Conservation (phyloP, 2,329 filamentous ascomycete species). For the Westerdykella sp. region DNA sequence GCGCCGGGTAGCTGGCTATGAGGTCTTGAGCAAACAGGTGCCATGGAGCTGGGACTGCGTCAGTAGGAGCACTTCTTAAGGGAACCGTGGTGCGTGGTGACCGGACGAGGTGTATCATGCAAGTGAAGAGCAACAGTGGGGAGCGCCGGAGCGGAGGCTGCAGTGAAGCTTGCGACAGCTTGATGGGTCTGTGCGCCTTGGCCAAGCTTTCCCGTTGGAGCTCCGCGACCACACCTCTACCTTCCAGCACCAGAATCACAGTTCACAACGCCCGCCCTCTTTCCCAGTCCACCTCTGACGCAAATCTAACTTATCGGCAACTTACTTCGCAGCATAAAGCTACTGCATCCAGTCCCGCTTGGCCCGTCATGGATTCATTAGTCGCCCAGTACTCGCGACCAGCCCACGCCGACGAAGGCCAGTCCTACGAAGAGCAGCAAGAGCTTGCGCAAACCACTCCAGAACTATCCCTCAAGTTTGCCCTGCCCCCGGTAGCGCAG, state of each 20-base stretch:
- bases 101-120: background rate
- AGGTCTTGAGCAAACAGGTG: slow-evolving; percentile 23
- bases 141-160: background rate
- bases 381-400: slow-evolving; percentile 87
- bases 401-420: slow-evolving; percentile 65
- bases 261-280: background rate
- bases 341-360: background rate
- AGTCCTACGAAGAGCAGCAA: slow-evolving; percentile 67
- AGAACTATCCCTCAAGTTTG: slow-evolving; percentile 84
- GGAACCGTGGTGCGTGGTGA: background rate
- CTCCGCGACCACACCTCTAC: too few species aligned
- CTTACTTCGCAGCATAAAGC: background rate
- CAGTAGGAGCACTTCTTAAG: slow-evolving; percentile 13
- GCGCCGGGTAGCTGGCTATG: slow-evolving; percentile 26
- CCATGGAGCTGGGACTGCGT: slow-evolving; percentile 34
- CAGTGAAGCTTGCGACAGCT: too few species aligned
- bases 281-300: background rate
- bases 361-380: slow-evolving; percentile 71
- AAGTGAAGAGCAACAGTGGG: background rate
- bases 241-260: background rate
- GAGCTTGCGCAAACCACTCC: slow-evolving; percentile 61
- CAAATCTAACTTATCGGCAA: background rate
- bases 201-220: too few species aligned
- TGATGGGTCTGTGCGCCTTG: too few species aligned
- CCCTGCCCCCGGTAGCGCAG: slow-evolving; percentile 85